These are phyloP conservation scores for Beauveria sp. DNA, from an alignment of 2,329 filamentous ascomycete species.

Conservation along the genomic window DNA sequence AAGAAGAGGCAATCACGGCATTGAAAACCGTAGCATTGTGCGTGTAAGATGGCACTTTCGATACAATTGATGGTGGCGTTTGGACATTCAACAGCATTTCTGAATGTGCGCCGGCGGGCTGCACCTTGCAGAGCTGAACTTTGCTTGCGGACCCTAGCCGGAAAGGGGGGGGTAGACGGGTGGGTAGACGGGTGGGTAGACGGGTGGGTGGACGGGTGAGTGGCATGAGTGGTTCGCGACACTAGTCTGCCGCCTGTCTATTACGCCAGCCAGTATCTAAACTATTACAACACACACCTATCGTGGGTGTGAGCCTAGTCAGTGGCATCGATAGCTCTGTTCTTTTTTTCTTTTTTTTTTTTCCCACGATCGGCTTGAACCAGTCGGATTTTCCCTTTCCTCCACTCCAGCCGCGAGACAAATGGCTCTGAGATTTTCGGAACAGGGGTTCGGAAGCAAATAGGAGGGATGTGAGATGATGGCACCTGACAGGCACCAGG, in stretches of 20 bases:
- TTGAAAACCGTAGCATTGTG: neutral
- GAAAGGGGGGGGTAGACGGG: neutral
- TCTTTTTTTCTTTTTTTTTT: neutral
- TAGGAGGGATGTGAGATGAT: neutral
- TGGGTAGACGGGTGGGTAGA: neutral
- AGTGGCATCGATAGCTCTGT: neutral
- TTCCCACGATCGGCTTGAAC: neutral
- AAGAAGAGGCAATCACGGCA: neutral
- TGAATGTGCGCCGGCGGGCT: neutral
- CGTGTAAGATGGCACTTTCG: neutral
- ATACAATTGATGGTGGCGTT: constrained; percentile 1
- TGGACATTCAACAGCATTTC: neutral
- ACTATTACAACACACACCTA: neutral
- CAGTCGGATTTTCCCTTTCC: neutral
- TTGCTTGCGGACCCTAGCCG: constrained; percentile 4
- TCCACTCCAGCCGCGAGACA: neutral
- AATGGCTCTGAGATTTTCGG: neutral
- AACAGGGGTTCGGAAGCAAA: constrained; percentile 2
- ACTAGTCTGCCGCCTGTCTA: neutral
- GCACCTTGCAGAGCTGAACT: constrained; percentile 8
- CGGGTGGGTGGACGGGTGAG: no score
- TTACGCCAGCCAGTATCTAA: neutral
- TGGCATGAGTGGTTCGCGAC: neutral
- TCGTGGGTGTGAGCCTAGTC: neutral
- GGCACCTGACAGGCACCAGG: neutral